Conservation (phyloP, 2,329 filamentous ascomycete species). For the Myriangium duriaei region DNA sequence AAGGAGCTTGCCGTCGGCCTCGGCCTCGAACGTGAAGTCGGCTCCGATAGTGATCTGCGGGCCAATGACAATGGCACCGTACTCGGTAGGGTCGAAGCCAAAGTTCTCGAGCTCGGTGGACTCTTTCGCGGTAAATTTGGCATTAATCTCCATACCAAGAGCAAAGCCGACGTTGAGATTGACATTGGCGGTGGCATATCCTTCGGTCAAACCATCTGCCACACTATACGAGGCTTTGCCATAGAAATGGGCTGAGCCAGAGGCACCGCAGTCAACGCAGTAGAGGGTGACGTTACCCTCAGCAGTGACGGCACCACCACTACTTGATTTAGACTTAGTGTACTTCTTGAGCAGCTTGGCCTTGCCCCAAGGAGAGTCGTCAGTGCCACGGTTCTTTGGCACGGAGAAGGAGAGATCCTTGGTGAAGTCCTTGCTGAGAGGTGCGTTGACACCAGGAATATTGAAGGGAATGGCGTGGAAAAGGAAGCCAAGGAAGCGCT, state of each 20-base stretch:
- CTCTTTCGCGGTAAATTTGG: background rate
- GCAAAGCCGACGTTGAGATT: constrained; percentile 5
- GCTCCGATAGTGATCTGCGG: constrained; percentile 3
- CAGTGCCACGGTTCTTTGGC: background rate
- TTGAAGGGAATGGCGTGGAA: constrained; percentile 2
- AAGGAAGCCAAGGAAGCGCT: background rate
- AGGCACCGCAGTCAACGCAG: constrained; percentile 7
- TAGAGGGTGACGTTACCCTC: constrained; percentile 3
- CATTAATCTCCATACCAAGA: constrained; percentile 3
- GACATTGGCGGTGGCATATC: background rate
- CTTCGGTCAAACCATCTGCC: constrained; percentile 2
- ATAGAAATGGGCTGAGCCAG: background rate
- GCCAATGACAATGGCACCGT: constrained; percentile 4
- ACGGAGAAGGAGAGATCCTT: background rate
- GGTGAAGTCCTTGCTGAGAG: constrained; percentile 1
- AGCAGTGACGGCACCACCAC: background rate
- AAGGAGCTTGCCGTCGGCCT: constrained; percentile 5
- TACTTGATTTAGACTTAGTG: background rate
- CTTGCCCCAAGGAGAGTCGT: background rate
- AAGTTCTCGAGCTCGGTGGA: constrained; percentile 3
- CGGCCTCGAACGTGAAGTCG: constrained; percentile 3
- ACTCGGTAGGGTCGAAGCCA: background rate
- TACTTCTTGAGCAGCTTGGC: constrained; percentile 5
- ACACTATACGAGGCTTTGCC: constrained; percentile 1
- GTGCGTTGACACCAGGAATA: constrained; percentile 1